Evolutionary conservation across 2,329 filamentous ascomycete genomes (phyloP).

Genomic region (Trichophyton simii): DNA sequence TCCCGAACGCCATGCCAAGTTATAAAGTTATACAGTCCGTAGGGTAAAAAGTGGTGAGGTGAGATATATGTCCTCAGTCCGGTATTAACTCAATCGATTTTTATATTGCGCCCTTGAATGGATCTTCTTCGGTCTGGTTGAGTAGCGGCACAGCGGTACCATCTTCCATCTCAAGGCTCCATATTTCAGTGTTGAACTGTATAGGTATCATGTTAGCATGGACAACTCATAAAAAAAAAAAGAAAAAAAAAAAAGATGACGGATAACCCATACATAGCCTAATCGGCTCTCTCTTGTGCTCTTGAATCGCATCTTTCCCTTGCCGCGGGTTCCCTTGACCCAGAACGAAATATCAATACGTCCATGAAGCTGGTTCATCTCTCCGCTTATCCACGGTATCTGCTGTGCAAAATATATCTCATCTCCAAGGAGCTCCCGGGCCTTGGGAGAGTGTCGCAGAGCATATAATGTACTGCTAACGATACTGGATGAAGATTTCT

Average conservation of each 20-base stretch:
- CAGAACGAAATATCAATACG: conserved; percentile 75
- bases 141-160: conserved; percentile 63
- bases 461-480: conserved; percentile 87
- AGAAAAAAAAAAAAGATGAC: not conserved
- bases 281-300: conserved; percentile 58
- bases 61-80: not conserved
- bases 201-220: not conserved
- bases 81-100: not conserved
- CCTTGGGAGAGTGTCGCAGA: conserved; percentile 63
- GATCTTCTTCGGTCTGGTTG: conserved; percentile 54
- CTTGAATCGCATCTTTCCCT: conserved; percentile 66
- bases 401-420: conserved; percentile 68
- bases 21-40: not conserved
- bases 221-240: too few relatives aligned
- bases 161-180: conserved; percentile 63
- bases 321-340: conserved; percentile 64
- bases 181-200: conserved; percentile 80
- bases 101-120: conserved; percentile 40
- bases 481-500: conserved; percentile 77
- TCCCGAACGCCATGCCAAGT: conserved; percentile 1
- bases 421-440: conserved; percentile 69
- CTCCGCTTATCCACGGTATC: conserved; percentile 72
- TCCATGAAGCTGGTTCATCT: conserved; percentile 89
- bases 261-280: conserved; percentile 38
- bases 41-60: not conserved